Percentiles rank a stretch among this genome's conserved stretches.
Conservation (phyloP, 2,329 filamentous ascomycete species). For the Exophiala phaeomuriformis region DNA sequence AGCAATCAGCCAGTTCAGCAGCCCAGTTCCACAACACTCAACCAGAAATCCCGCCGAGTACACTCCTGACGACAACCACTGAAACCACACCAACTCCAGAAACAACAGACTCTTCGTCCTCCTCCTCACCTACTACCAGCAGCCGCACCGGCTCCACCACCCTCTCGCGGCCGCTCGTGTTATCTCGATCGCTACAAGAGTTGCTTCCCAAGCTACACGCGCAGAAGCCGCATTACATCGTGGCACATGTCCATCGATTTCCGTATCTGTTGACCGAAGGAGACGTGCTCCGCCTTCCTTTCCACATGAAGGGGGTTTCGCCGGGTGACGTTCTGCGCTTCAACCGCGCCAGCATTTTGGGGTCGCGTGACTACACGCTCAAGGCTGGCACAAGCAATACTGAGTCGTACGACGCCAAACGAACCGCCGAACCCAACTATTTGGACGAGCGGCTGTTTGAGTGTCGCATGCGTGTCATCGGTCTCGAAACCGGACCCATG, state of each 20-base stretch:
- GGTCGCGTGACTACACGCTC: conserved; percentile 83
- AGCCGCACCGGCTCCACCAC: conserved; percentile 23
- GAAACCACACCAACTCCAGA: conserved; percentile 13
- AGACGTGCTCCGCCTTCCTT: conserved; percentile 69
- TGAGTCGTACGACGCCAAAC: conserved; percentile 23
- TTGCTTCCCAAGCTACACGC: conserved; percentile 40
- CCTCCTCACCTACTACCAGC: conserved; percentile 16
- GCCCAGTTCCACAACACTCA: conserved; percentile 30
- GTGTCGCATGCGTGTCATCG: conserved; percentile 77
- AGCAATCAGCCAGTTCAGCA: conserved; percentile 16
- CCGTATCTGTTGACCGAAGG: conserved; percentile 52
- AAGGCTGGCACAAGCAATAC: conserved; percentile 55
- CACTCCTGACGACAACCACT: conserved; percentile 21
- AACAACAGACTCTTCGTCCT: background rate
- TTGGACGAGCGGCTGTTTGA: conserved; percentile 77
- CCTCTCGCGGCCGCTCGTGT: conserved; percentile 32
- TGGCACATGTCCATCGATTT: conserved; percentile 42
- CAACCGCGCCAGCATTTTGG: conserved; percentile 74
- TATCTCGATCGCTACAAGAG: conserved; percentile 37
- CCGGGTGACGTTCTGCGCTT: conserved; percentile 82
- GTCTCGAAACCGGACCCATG: conserved; percentile 67
- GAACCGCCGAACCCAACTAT: conserved; percentile 40
- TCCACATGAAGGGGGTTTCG: conserved; percentile 65
- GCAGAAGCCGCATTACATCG: conserved; percentile 43
- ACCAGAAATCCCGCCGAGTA: conserved; percentile 30